phyloP scores from a whole-genome alignment of 306 rosid species.

The Spatholobus suberectus region DNA sequence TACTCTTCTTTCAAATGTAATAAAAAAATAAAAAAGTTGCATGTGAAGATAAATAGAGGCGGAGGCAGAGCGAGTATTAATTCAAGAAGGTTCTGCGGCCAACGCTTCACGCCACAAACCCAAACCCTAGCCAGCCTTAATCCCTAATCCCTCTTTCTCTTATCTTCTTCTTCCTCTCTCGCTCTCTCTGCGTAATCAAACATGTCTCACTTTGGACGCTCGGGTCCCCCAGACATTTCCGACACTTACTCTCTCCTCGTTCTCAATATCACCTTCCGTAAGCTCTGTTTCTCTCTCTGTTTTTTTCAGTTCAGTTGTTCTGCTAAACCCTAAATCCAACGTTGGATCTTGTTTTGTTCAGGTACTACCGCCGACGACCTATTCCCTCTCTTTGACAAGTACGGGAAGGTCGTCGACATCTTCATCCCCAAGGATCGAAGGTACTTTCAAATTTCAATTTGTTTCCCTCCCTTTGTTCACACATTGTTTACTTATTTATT shows the following conservation, averaged over 20 bases:
- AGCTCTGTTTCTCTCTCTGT: constrained; percentile 5
- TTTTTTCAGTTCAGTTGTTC: neutral
- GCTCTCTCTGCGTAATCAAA: neutral
- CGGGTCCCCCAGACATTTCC: constrained; percentile 89
- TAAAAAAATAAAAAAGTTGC: too few species aligned
- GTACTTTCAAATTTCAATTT: constrained; percentile 38
- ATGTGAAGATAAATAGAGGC: constrained; percentile 2
- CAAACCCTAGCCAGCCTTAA: constrained; percentile 35
- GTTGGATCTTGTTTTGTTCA: neutral
- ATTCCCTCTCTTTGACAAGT: constrained; percentile 86
- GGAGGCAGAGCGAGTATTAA: neutral
- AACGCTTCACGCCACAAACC: neutral
- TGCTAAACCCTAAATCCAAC: constrained; percentile 9
- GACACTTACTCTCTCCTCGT: constrained; percentile 94
- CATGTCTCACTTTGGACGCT: constrained; percentile 92
- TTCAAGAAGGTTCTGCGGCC: constrained; percentile 41
- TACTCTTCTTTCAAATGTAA: too few species aligned
- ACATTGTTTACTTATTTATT: neutral
- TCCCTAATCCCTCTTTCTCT: constrained; percentile 20
- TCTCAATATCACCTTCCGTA: constrained; percentile 94
- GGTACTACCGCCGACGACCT: constrained; percentile 92
- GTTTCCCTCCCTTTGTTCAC: neutral
- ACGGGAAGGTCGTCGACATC: constrained; percentile 90
- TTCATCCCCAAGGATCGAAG: constrained; percentile 94
- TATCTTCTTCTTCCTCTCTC: neutral